These are phyloP conservation scores for Tympanopsis confertula DNA, from an alignment of 2,329 filamentous ascomycete species.

Conservation along the genomic window DNA sequence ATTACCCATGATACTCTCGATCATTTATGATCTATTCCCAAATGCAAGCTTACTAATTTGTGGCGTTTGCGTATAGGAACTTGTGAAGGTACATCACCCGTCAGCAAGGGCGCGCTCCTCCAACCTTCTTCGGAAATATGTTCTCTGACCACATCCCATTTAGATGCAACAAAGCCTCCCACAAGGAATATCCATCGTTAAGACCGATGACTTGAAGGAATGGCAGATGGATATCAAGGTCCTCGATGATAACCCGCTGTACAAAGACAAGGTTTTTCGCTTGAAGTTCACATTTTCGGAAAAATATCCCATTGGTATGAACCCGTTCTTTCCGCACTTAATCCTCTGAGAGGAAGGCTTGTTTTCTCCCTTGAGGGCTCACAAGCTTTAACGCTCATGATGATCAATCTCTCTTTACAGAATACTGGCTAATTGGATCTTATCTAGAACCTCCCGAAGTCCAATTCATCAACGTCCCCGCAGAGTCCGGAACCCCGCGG, in stretches of 20 bases:
- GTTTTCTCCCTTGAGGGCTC: not conserved
- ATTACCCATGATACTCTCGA: not conserved
- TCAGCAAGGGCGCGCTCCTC: no score
- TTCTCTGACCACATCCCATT: no score
- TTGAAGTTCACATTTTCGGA: conserved; percentile 50
- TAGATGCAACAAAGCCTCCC: not conserved
- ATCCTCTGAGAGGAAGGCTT: no score
- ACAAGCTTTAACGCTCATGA: conserved; percentile 13
- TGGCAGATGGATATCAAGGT: conserved; percentile 61
- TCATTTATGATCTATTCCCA: not conserved
- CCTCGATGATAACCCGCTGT: conserved; percentile 53
- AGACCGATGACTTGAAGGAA: conserved; percentile 47
- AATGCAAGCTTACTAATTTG: not conserved
- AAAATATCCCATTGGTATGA: conserved; percentile 52
- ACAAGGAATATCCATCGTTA: conserved; percentile 37
- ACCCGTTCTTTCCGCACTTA: conserved; percentile 14
- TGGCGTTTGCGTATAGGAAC: not conserved
- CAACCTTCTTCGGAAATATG: no score
- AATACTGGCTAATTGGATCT: not conserved
- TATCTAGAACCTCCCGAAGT: conserved; percentile 35
- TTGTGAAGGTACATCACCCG: not conserved
- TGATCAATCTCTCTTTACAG: no score
- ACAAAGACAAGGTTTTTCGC: conserved; percentile 46
- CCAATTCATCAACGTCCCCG: conserved; percentile 14
- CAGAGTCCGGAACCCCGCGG: not conserved